Evolutionary conservation across 192 early-diverging fungal species (phyloP).

Genomic region (Coemansia sp.): DNA sequence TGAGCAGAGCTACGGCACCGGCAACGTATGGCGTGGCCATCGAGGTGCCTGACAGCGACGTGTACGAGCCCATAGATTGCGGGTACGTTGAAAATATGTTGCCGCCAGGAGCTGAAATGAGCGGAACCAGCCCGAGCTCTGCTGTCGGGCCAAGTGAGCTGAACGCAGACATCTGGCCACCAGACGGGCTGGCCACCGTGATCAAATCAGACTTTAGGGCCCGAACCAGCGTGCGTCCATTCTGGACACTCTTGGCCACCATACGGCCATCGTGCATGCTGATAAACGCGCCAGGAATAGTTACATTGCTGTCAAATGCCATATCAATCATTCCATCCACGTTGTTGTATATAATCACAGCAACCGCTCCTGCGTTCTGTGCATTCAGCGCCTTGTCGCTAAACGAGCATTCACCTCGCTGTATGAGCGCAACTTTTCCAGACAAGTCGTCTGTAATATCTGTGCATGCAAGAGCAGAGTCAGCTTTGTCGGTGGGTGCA

Average conservation of each 20-base stretch:
- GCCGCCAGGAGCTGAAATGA: slow-evolving; percentile 66
- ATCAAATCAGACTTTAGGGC: slow-evolving; percentile 29
- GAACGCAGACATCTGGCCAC: slow-evolving; percentile 58
- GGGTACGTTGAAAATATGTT: slow-evolving; percentile 66
- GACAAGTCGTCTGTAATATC: neutral
- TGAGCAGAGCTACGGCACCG: slow-evolving; percentile 66
- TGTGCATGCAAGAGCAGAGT: slow-evolving; percentile 1
- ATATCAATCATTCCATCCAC: slow-evolving; percentile 10
- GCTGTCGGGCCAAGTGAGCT: slow-evolving; percentile 68
- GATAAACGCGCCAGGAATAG: slow-evolving; percentile 47
- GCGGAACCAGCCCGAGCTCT: slow-evolving; percentile 60
- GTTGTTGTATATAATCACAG: slow-evolving; percentile 54
- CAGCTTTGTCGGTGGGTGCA: slow-evolving; percentile 1
- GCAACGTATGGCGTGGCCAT: slow-evolving; percentile 78
- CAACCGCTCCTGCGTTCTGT: slow-evolving; percentile 56
- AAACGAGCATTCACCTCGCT: slow-evolving; percentile 55
- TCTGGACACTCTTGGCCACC: neutral
- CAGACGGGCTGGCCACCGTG: slow-evolving; percentile 23
- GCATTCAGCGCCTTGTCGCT: slow-evolving; percentile 48
- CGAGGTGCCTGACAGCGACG: slow-evolving; percentile 68
- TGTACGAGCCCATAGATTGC: slow-evolving; percentile 36
- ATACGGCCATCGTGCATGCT: slow-evolving; percentile 30
- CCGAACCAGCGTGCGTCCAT: slow-evolving; percentile 1
- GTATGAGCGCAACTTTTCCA: slow-evolving; percentile 51
- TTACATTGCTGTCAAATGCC: slow-evolving; percentile 8